These are phyloP conservation scores for Cercospora sp. DNA, from an alignment of 2,329 filamentous ascomycete species.

Conservation along the genomic window DNA sequence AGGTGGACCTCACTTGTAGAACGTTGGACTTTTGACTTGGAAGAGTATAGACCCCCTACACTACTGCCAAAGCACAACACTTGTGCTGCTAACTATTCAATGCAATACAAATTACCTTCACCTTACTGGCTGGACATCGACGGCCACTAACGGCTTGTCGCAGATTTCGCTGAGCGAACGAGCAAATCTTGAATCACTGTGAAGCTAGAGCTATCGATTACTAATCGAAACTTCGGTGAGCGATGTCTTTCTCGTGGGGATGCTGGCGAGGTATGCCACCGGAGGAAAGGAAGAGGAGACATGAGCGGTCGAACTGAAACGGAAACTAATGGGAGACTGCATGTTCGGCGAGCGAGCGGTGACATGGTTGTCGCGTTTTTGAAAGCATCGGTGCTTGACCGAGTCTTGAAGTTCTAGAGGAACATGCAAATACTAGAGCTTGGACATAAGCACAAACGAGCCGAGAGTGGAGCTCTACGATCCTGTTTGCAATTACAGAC, in stretches of 20 bases:
- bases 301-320: neutral
- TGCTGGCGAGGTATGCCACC: neutral
- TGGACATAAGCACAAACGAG: neutral
- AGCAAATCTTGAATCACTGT: neutral
- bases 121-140: neutral
- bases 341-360: slow-evolving; percentile 8
- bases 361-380: neutral
- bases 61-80: neutral
- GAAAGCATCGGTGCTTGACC: neutral
- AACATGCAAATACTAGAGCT: neutral
- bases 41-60: neutral
- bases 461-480: neutral
- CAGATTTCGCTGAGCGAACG: slow-evolving; percentile 1
- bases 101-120: neutral
- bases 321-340: slow-evolving; percentile 1
- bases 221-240: neutral
- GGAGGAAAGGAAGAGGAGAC: neutral
- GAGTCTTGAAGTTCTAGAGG: neutral
- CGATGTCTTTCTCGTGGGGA: neutral
- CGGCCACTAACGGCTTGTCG: neutral
- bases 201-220: neutral
- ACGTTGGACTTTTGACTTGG: neutral
- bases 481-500: neutral
- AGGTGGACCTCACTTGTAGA: neutral
- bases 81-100: neutral